Conservation (phyloP, 352 stramenopile genomes). For the Phytopythium litorale region DNA sequence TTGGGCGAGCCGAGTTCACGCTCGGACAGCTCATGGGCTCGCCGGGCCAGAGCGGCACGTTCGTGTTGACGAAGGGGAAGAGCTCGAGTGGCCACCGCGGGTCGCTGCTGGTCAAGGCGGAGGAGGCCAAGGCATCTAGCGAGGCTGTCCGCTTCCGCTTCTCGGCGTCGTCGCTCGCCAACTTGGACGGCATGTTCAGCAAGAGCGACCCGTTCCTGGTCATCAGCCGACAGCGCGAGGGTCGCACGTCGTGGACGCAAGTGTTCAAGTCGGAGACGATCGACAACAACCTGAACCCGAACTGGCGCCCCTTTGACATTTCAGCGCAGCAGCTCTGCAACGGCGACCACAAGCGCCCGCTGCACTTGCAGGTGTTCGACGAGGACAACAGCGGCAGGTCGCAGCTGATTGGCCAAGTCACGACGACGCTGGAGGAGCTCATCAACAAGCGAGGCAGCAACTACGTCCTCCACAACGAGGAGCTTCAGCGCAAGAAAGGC, state of each 20-base stretch:
- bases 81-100: slow-evolving; percentile 39
- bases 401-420: slow-evolving; percentile 67
- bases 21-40: slow-evolving; percentile 78
- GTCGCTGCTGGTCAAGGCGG: slow-evolving; percentile 50
- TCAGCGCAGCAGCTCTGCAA: slow-evolving; percentile 75
- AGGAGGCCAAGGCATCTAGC: slow-evolving; percentile 46
- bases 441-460: slow-evolving; percentile 44
- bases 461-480: slow-evolving; percentile 52
- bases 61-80: slow-evolving; percentile 44
- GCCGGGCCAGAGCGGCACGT: slow-evolving; percentile 55
- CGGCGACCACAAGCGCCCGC: slow-evolving; percentile 54
- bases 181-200: slow-evolving; percentile 66
- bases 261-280: slow-evolving; percentile 69
- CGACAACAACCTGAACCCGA: slow-evolving; percentile 70
- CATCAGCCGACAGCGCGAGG: slow-evolving; percentile 50
- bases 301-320: slow-evolving; percentile 53
- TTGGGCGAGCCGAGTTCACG: slow-evolving; percentile 71
- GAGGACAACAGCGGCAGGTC: slow-evolving; percentile 61
- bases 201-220: slow-evolving; percentile 64
- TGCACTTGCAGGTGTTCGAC: slow-evolving; percentile 82
- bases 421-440: slow-evolving; percentile 59
- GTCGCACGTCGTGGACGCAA: slow-evolving; percentile 45
- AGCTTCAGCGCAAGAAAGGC: slow-evolving; percentile 52
- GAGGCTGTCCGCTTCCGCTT: slow-evolving; percentile 51
- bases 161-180: slow-evolving; percentile 35